phyloP scores from a whole-genome alignment of 495 filamentous ascomycete species.

The Halenospora varia region DNA sequence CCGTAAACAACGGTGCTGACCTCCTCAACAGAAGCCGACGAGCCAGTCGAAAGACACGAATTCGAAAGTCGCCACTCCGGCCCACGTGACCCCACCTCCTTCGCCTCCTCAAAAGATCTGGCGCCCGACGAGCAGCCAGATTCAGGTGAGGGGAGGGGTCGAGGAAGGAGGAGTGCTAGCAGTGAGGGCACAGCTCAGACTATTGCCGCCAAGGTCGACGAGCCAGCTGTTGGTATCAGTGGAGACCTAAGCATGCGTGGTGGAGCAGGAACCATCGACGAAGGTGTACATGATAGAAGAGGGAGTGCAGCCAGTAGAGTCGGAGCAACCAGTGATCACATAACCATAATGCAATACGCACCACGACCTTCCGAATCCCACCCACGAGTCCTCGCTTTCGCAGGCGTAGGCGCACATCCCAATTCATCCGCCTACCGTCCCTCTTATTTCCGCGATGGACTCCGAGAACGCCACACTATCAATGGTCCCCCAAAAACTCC shows the following conservation, averaged over 20 bases:
- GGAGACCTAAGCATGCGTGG: no score
- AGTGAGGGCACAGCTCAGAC: no score
- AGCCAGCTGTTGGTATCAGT: no score
- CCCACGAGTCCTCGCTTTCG: constrained; percentile 14
- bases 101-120: neutral
- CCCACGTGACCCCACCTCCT: constrained; percentile 3
- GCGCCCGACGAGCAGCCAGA: neutral
- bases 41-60: neutral
- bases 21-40: no score
- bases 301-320: neutral
- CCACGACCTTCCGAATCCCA: neutral
- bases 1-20: no score
- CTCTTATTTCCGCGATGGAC: neutral
- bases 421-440: constrained; percentile 11
- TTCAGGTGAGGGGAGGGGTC: neutral
- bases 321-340: neutral
- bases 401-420: constrained; percentile 18
- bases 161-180: no score
- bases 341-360: neutral
- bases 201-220: no score
- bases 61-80: constrained; percentile 11
- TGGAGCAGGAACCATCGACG: neutral
- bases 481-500: neutral
- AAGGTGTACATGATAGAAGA: neutral
- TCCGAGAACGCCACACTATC: neutral